Conservation (phyloP, 345 rosid species). For the Citrus sinensis region DNA sequence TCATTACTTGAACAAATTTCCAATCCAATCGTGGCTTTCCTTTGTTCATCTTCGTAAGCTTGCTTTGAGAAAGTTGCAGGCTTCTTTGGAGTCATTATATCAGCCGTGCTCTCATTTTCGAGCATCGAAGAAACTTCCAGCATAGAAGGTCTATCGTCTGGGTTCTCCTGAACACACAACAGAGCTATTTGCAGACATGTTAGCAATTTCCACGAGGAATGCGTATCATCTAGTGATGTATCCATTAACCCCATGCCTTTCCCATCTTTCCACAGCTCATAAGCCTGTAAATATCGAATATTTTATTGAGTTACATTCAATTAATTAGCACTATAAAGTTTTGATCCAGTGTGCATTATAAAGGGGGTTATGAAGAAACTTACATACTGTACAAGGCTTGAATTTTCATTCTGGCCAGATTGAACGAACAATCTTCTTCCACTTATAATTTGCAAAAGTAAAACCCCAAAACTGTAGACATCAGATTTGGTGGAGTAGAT, state of each 20-base stretch:
- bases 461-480: background rate
- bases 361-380: background rate
- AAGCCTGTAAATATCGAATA: background rate
- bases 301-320: too few species aligned
- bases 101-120: background rate
- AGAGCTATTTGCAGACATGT: background rate
- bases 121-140: constrained; percentile 14
- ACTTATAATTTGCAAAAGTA: background rate
- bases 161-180: background rate
- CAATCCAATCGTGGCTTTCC: background rate
- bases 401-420: background rate
- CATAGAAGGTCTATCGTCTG: constrained; percentile 1
- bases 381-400: background rate
- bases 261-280: background rate
- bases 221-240: background rate
- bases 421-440: background rate
- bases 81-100: constrained; percentile 11
- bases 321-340: background rate
- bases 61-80: constrained; percentile 16
- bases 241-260: constrained; percentile 5
- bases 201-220: background rate
- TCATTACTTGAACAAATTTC: background rate
- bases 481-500: background rate
- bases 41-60: background rate
- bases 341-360: background rate